Base-by-base conservation (phyloP, 495 filamentous ascomycete genomes). In the Aspergillus bridgeri region DNA sequence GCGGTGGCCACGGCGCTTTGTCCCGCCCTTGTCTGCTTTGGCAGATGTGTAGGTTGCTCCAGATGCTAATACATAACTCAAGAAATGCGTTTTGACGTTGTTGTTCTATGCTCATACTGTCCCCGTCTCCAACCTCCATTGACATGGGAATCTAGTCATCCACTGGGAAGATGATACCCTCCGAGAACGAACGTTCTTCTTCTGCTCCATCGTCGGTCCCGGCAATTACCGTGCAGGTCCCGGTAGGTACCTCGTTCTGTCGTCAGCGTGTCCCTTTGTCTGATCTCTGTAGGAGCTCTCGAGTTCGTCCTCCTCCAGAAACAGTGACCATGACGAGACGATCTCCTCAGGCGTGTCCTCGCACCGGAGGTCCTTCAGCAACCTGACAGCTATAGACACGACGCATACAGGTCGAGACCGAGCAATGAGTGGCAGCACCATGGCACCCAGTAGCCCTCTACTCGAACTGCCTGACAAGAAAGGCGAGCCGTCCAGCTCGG, bases 401-500 rank as follows among this genome's bases (percentile, higher is more conserved):
- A 44, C 51, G 29, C 58, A 57, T 21, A 52, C 54, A 8, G 54
- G 53, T 17, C 57, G 61, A 2, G 61, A 58, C 42, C 54, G 58
- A 24, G 61, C 61, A 5, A 58, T 64, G 61, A 60, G 61, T 25
- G 57, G 61, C 9, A 64, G 58, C 50, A 64, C 61, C 7, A 58
- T 64, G 58, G 61, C 61, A 11, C 47, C 61, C 8, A 48, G 29
- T 27, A 63, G 61, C 21, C 33, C 53, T 2, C 55, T 47, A 11
- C 33, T 59, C 7, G 25, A 53, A 5, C 21, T 57, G 2, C 57
- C 57, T 11, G 50, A 57, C 5, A 45, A 22, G 1, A 57, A 60
- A 23, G 38, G 58, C 18, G 21, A 24, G 9, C 56, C 56, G 0
- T 56, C 45, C 1, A 57, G 60, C 19, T 50, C 42, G 5, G 45